phyloP scores from a whole-genome alignment of 1,284 basidiomycete species.

The Tetrapyrgos nigripes region DNA sequence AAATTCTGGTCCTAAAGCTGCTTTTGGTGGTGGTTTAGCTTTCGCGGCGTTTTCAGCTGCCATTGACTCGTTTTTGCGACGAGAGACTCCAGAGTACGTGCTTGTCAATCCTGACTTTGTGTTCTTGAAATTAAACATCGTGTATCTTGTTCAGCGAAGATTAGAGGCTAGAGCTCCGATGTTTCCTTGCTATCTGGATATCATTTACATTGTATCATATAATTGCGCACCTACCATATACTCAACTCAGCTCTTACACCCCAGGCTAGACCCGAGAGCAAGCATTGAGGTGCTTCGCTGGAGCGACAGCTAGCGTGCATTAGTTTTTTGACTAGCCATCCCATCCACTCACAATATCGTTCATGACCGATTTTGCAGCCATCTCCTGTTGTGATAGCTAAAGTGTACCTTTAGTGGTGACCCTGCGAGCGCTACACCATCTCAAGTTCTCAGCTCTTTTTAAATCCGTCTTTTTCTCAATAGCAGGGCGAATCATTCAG shows the following conservation, averaged over 20 bases:
- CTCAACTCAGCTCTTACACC: not conserved
- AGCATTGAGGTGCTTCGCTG: too few relatives aligned
- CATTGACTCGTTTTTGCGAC: slow-evolving; percentile 87
- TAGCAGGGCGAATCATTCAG: too few relatives aligned
- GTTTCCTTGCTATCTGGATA: not conserved
- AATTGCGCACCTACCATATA: not conserved
- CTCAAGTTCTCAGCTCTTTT: too few relatives aligned
- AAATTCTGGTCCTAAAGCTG: slow-evolving; percentile 85
- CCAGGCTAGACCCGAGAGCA: too few relatives aligned
- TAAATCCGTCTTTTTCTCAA: too few relatives aligned
- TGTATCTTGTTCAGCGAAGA: slow-evolving; percentile 40
- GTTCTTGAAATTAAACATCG: not conserved
- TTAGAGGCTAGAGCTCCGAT: slow-evolving; percentile 31
- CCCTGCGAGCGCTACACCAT: too few relatives aligned
- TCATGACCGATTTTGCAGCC: too few relatives aligned
- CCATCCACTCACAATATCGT: too few relatives aligned
- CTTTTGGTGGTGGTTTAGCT: slow-evolving; percentile 81
- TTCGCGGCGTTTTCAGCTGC: slow-evolving; percentile 92
- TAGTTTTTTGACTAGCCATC: too few relatives aligned
- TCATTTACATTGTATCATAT: not conserved
- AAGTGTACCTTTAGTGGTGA: too few relatives aligned
- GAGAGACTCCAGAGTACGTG: slow-evolving; percentile 85
- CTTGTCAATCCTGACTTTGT: not conserved
- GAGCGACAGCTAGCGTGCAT: too few relatives aligned
- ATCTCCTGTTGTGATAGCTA: too few relatives aligned